Conservation (phyloP, 202 grass and related monocot species). For the Musa balbisiana region DNA sequence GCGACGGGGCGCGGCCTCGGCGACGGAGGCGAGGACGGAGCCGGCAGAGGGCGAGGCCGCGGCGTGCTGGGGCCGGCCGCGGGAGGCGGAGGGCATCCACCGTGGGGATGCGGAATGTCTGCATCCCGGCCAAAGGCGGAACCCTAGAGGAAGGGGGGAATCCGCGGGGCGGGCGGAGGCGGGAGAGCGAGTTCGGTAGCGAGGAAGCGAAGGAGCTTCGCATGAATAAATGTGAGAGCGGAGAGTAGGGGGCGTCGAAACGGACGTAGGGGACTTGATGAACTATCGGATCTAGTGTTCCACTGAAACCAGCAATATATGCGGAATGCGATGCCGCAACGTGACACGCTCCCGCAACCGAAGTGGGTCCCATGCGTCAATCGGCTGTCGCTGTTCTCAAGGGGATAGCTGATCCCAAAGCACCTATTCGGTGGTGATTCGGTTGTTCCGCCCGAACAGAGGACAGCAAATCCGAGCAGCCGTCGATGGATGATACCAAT, state of each 20-base stretch:
- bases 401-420: background rate
- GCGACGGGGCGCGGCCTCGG: conserved; percentile 23
- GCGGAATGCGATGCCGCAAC: too few relatives aligned
- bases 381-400: too few relatives aligned
- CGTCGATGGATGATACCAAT: too few relatives aligned
- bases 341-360: too few relatives aligned
- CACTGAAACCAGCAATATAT: background rate
- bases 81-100: conserved; percentile 64
- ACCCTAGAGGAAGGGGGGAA: background rate
- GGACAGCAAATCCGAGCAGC: background rate
- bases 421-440: background rate
- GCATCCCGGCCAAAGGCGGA: background rate
- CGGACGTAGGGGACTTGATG: background rate
- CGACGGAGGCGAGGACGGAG: conserved; percentile 29
- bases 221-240: background rate
- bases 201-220: too few relatives aligned
- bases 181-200: too few relatives aligned
- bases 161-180: too few relatives aligned
- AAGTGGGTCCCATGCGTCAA: too few relatives aligned
- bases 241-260: background rate
- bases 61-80: background rate
- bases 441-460: background rate
- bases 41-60: background rate
- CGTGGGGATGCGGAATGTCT: conserved; percentile 8
- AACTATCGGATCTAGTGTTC: background rate